Evolutionary conservation across 306 rosid genomes (phyloP), one percentile per base, ranked within the genome.

Genomic region (Acmispon strigosus): DNA sequence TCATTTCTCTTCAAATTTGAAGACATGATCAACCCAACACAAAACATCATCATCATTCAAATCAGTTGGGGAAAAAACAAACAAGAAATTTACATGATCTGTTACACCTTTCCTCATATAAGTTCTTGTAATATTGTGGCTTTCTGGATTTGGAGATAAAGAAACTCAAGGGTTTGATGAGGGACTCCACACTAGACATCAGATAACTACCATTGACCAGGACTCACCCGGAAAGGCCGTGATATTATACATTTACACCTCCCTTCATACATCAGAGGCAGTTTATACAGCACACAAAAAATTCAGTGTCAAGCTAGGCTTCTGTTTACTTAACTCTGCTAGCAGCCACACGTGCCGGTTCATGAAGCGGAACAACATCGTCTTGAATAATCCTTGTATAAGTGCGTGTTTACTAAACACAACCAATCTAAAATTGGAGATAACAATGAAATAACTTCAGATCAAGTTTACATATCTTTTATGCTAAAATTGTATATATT

Each of bases 291-390:
- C 58, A 66, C 52, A 66, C 52, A 36, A 2, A 12, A 34, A 57
- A 22, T 15, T 16, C 55, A 10, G 48, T 1, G 7, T 14, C 29
- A 18, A 37, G n/a, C n/a, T 4, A 61, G 12, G 62, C 34, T 50
- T 62, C 52, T 4, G 49, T 66, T 67, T 72, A 63, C 77, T 76
- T 11, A 22, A 58, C 37, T 56, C 19, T 67, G 54, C 51, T 17
- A n/a, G 74, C 72, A 58, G 62, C 45, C 66, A 14, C 56, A 37
- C 8, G 55, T 70, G 22, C 67, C 34, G 20, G 7, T 2, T 15
- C 15, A 56, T 64, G 22, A 64, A 61, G 64, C 32, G 65, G 14
- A 32, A 62, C 32, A 4, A 6, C 24, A 70, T 1, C 61, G 14
- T 51, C n/a, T 32, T 49, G 13, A 49, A 1, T 18, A 18, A 51